These are phyloP conservation scores for Pythium plurisporium DNA, from an alignment of 352 stramenopile genomes.

Conservation along the genomic window DNA sequence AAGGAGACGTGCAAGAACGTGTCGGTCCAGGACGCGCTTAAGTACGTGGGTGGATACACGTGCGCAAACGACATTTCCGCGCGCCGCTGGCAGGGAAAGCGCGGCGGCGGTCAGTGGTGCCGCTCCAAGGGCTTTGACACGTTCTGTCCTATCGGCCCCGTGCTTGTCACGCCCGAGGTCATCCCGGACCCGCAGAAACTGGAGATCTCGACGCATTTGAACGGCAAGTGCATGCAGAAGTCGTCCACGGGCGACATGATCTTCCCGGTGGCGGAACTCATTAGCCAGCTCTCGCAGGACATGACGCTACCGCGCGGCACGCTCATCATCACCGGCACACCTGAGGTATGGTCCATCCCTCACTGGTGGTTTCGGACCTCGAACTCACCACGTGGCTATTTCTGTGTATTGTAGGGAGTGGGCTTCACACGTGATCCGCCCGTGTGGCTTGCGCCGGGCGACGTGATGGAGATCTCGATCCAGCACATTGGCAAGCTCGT, in stretches of 20 bases:
- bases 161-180: slow-evolving; percentile 69
- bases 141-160: slow-evolving; percentile 86
- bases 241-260: slow-evolving; percentile 90
- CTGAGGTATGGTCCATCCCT: slow-evolving; percentile 44
- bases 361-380: not conserved
- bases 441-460: slow-evolving; percentile 79
- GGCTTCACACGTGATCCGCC: slow-evolving; percentile 85
- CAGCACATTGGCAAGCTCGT: slow-evolving; percentile 86
- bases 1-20: slow-evolving; percentile 81
- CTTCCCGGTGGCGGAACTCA: slow-evolving; percentile 84
- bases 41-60: slow-evolving; percentile 86
- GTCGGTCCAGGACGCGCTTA: slow-evolving; percentile 72
- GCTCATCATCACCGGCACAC: slow-evolving; percentile 88
- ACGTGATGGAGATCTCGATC: slow-evolving; percentile 90
- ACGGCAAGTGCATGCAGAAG: slow-evolving; percentile 81
- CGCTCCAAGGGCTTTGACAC: slow-evolving; percentile 89
- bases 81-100: slow-evolving; percentile 84
- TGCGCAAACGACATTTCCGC: slow-evolving; percentile 87
- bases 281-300: slow-evolving; percentile 88
- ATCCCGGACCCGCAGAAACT: slow-evolving; percentile 78
- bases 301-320: slow-evolving; percentile 84
- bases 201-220: slow-evolving; percentile 73
- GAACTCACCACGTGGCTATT: not conserved
- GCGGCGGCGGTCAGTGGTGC: slow-evolving; percentile 85
- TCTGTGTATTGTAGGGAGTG: slow-evolving; percentile 45